Conservation (phyloP, 345 rosid genomes). For the Trapa bicornis region DNA sequence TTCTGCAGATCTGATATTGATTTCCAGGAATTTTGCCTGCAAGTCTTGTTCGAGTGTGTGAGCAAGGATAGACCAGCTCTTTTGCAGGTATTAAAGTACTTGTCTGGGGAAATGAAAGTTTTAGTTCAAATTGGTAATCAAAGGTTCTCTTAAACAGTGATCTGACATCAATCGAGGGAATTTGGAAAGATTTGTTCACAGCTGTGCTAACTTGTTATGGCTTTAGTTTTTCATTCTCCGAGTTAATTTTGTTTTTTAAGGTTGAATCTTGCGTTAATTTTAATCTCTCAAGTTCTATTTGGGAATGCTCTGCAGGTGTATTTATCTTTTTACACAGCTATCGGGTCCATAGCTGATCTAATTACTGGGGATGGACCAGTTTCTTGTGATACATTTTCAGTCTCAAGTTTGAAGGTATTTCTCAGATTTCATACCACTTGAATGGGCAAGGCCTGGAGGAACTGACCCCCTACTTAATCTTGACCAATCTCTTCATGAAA, state of each 20-base stretch:
- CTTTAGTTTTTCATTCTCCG: background rate
- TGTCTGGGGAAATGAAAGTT: background rate
- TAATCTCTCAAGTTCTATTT: background rate
- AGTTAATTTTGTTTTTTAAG: background rate
- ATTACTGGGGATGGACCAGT: conserved; percentile 26
- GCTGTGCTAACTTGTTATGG: too few species aligned
- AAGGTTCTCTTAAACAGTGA: too few species aligned
- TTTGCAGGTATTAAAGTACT: conserved; percentile 9
- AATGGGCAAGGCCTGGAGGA: background rate
- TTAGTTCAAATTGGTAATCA: background rate
- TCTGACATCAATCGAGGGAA: too few species aligned
- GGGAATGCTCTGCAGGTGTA: conserved; percentile 44
- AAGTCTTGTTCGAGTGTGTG: conserved; percentile 86
- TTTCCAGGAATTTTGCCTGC: conserved; percentile 92
- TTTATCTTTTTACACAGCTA: conserved; percentile 62
- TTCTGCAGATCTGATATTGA: conserved; percentile 62
- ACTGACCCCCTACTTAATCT: background rate
- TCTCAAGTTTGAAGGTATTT: conserved; percentile 77
- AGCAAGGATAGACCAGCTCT: conserved; percentile 97
- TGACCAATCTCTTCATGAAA: background rate
- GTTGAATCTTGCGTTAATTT: background rate
- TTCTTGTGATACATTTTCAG: conserved; percentile 44
- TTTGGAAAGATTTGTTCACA: too few species aligned
- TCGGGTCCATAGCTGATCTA: conserved; percentile 63
- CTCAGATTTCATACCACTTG: background rate